Evolutionary conservation across 23 red algal species (phyloP), one percentile per base, ranked within the genome.

Genomic region (Gracilaria gracilis): DNA sequence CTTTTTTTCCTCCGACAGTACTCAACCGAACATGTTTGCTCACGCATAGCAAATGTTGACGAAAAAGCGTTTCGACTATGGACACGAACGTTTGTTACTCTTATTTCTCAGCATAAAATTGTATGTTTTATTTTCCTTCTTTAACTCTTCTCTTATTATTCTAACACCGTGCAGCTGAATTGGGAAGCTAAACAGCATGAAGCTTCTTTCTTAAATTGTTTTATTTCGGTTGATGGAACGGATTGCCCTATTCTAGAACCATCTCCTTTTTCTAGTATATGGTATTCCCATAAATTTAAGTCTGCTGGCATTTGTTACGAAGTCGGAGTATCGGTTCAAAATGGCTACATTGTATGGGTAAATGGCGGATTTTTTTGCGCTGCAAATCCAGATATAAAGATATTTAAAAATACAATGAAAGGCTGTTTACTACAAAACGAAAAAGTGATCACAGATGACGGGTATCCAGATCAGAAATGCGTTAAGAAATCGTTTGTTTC

Each of bases 251-350:
- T 70, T 34, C 35, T 14, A 15, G 35, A 70, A 39, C 65, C 65
- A 70, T 35, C 65, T 4, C 65, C 65, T 3, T 70, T 70, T 35
- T 70, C 35, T 1, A 34, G 2, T 2, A 70, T 70, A 35, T 70
- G 29, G 65, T 70, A 13, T 35, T 70, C 65, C 14, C 65, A 70
- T 19, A 35, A 70, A 70, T 70, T 70, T 35, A 70, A 70, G 2
- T 4, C 2, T 31, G 15, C 65, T 14, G 65, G 65, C 14, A 15
- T 70, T 35, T 11, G 65, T 37, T 70, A 70, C 65, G 29, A 70
- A 35, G 29, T 70, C 12, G 35, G 65, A 5, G 35, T 70, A 14
- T 35, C 27, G 14, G 27, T 70, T 14, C 2, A 35, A 6, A 35
- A 3, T 4, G n/a, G 65, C 9, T 3, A 37, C n/a, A 70, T 70